Base-by-base conservation (phyloP, 768 basidiomycete genomes). In the Rhodotorula graminis region DNA sequence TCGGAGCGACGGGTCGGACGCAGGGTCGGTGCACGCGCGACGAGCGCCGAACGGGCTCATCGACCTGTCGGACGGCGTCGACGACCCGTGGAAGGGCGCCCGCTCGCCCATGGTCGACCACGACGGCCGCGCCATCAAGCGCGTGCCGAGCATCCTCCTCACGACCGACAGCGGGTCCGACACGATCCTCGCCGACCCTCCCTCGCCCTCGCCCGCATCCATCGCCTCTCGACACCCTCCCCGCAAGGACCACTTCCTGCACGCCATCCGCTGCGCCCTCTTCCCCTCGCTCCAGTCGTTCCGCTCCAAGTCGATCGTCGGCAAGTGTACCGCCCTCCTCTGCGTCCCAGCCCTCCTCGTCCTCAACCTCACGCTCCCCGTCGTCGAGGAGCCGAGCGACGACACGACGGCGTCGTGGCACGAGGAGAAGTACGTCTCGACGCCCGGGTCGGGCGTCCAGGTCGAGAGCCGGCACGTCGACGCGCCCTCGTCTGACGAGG, bases 301-400 rank as follows among this genome's bases (percentile, higher is more conserved):
- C 80, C 70, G 82, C 40, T 83, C 84, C 33, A 93, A 95, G 81
- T 88, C 88, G 27, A 75, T 88, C 62, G 76, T 89, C 19, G 89
- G 89, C 1, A 87, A 87, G 81, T 82, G 91, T 44, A 89, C 90
- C 0, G 86, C 88, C 0, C 75, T 95, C 37, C 85, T 96, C 67
- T 92, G 93, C 7, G 87, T 89, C 0, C 95, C 95, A 3, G 92
- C 93, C 3, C 88, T 99, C 3, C 83, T 96, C 80, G 83, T 85
- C 8, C 82, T 99, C 61, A 97, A 94, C 0, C 74, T 98, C 29
- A 97, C 95, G 0, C 83, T 98, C 18, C 93, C 93, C 9, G 94
- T 99, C 21, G 92, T 94, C 88, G 78, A 80, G 31, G 77, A 77
- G 50, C 67, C 71, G 19, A 55, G 40, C 33, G 75, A 68, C 18